phyloP scores from a whole-genome alignment of 75 land plant genomes.

The Gnetum montanum region DNA sequence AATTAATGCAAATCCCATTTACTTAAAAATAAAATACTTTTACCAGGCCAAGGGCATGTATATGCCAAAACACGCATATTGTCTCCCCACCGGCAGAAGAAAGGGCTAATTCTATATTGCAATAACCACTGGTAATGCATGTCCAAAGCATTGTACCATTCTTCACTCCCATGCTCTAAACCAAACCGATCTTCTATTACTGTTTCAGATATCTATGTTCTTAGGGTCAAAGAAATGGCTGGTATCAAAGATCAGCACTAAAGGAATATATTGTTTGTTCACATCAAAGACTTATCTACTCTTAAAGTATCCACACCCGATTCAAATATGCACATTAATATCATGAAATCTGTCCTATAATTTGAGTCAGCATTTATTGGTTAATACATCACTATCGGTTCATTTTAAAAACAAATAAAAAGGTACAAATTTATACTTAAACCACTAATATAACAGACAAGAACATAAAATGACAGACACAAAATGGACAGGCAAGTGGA shows the following conservation, averaged over 20 bases:
- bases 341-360: no score
- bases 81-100: constrained; percentile 97
- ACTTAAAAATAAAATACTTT: neutral
- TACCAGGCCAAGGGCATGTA: constrained; percentile 99
- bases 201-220: constrained; percentile 80
- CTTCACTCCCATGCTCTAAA: constrained; percentile 82
- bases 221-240: neutral
- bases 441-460: no score
- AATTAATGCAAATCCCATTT: neutral
- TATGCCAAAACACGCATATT: constrained; percentile 90
- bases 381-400: no score
- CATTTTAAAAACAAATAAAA: no score
- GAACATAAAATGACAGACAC: no score
- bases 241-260: neutral
- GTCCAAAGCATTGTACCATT: constrained; percentile 85
- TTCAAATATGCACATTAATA: neutral
- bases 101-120: constrained; percentile 90
- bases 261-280: neutral
- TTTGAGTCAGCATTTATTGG: no score
- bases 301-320: no score
- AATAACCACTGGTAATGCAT: constrained; percentile 87
- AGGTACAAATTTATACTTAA: no score
- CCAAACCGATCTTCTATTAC: constrained; percentile 94
- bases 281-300: neutral
- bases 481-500: no score